Base-by-base conservation (phyloP, 2,329 filamentous ascomycete species). In the Apiospora rasikravindrae region DNA sequence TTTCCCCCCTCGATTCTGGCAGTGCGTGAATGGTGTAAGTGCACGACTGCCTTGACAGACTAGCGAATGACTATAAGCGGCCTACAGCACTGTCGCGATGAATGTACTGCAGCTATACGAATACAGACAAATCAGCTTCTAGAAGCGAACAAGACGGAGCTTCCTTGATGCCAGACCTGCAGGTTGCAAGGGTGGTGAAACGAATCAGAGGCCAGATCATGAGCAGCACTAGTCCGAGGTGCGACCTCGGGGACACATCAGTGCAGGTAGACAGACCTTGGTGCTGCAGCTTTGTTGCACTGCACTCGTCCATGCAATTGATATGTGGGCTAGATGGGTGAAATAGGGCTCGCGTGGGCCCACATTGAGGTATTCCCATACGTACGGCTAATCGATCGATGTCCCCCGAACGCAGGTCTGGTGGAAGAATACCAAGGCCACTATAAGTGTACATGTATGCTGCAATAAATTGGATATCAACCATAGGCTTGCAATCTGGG, bases 71-170 rank as follows among this genome's bases (percentile, higher is more conserved):
- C 42, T 40, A 40, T 13, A 26, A 49, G 26, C 33, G n/a, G 3
- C 42, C 67, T 33, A 49, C 45, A 13, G 67, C 45, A 49, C n/a
- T 13, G 42, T n/a, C n/a, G 45, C 16, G 51, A 33, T 24, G 16
- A 40, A 1, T 5, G 33, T 4, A 37, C 49, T 69, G 44, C 68
- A 49, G 70, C 47, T 45, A 66, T 33, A n/a, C 40, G 40, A 10
- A 7, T 11, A 42, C 66, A 53, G 57, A 66, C 72, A 73, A 73
- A 73, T 73, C 72, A 73, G 70, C 67, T 70, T 73, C 72, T 73
- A 33, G 66, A 73, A 70, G 33, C 47, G 33, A 40, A 40, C 4
- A 40, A 19, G 57, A 40, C 57, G 57, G 57, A 5, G 19, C 57
- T 64, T 64, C 57, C 57, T 64, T 64, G 57, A 40, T 64, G 57